Evolutionary conservation across 306 rosid species (phyloP), one percentile per base, ranked within the genome.

Genomic region (Lathyrus sativus): DNA sequence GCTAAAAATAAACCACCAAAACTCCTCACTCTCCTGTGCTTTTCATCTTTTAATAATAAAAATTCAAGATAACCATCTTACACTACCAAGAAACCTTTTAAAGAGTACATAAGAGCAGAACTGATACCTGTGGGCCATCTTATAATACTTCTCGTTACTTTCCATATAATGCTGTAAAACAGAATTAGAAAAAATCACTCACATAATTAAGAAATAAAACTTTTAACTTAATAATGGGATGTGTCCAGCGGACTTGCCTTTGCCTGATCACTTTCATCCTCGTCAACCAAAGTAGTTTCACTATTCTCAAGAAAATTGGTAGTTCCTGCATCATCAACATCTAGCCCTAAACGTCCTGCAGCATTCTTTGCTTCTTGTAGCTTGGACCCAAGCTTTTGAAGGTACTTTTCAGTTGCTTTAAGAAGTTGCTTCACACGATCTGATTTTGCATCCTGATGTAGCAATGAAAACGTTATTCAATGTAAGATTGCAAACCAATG

Each of bases 381-480:
- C 83, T 77, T 95, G 61, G 99, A 95, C 46, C 97, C 92, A 63
- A 95, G 99, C 88, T 95, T 95, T 73, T 95, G 99, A 78, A 95
- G 99, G 82, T 95, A 95, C 74, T 88, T 91, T 76, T 95, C 99
- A 1, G 99, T 95, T 82, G 89, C 99, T 78, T 91, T 95, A 73
- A 95, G 96, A 51, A 95, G 99, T 78, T 95, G 99, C 83, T 88
- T 95, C 42, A 95, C 99, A 66, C 99, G 96, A 79, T 95, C 99
- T 61, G 99, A 95, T 71, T 95, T 95, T 48, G 96, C 97, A 83
- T 95, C 99, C 99, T 95, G 78, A 43, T 28, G 62, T 42, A 67
- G 56, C 66, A 71, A 68, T 14, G 48, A 55, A 71, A 46, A 64
- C 15, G 43, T 62, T 19, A 61, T 65, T 69, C 45, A 48, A 43